phyloP scores from a whole-genome alignment of 352 stramenopile species.

The Aphanomyces cochlioides region DNA sequence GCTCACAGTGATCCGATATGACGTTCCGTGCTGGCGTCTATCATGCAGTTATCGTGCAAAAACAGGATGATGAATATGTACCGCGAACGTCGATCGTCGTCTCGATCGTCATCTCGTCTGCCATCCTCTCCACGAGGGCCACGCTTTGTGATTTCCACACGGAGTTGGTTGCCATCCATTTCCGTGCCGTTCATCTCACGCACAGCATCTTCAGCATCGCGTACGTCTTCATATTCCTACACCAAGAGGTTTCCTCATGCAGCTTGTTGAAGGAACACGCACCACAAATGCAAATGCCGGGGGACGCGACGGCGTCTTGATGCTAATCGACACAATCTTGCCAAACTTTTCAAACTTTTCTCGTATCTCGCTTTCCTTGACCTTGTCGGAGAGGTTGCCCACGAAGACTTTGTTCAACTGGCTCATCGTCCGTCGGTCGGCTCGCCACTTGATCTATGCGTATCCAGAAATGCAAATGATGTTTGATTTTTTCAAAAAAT shows the following conservation, averaged over 20 bases:
- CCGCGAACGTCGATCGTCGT: neutral
- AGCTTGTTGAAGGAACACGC: constrained; percentile 25
- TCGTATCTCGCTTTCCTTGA: constrained; percentile 60
- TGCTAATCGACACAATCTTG: constrained; percentile 51
- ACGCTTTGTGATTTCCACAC: constrained; percentile 53
- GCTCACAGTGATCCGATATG: constrained; percentile 50
- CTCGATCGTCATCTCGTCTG: constrained; percentile 11
- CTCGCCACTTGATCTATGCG: neutral
- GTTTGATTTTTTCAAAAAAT: neutral
- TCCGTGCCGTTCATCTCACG: constrained; percentile 65
- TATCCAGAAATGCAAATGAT: neutral
- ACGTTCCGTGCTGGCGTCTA: constrained; percentile 43
- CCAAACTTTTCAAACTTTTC: constrained; percentile 72
- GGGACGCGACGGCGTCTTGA: constrained; percentile 59
- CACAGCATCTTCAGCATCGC: constrained; percentile 70
- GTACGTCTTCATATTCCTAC: constrained; percentile 69
- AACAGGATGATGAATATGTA: constrained; percentile 17
- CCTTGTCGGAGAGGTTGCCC: constrained; percentile 55
- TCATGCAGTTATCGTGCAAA: neutral
- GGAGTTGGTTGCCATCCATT: constrained; percentile 42
- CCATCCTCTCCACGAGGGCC: constrained; percentile 33
- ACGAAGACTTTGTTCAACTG: constrained; percentile 68
- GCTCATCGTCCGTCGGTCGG: neutral
- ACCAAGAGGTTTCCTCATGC: neutral
- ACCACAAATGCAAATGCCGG: constrained; percentile 63